Conservation (phyloP, 805 yeast species). For the Ogataea sp. region DNA sequence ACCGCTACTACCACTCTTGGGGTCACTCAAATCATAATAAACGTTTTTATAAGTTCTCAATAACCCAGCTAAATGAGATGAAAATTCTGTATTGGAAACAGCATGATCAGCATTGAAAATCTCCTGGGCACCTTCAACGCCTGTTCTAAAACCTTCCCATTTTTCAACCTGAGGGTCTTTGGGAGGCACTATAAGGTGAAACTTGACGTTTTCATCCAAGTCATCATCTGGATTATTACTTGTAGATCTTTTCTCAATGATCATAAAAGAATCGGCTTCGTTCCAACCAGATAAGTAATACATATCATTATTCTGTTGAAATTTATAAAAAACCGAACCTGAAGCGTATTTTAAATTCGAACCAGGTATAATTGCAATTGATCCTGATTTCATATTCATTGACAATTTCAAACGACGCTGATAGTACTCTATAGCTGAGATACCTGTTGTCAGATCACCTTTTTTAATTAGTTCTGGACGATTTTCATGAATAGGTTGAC, state of each 20-base stretch:
- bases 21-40: slow-evolving; percentile 39
- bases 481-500: slow-evolving; percentile 85
- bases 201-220: slow-evolving; percentile 40
- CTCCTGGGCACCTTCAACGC: slow-evolving; percentile 72
- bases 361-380: slow-evolving; percentile 72
- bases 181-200: slow-evolving; percentile 82
- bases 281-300: slow-evolving; percentile 88
- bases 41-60: slow-evolving; percentile 41
- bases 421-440: slow-evolving; percentile 75
- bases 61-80: slow-evolving; percentile 36
- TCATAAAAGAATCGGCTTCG: slow-evolving; percentile 73
- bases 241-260: slow-evolving; percentile 65
- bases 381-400: slow-evolving; percentile 45
- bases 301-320: slow-evolving; percentile 87
- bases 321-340: slow-evolving; percentile 85
- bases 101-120: slow-evolving; percentile 84
- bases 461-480: slow-evolving; percentile 65
- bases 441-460: slow-evolving; percentile 86
- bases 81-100: slow-evolving; percentile 38
- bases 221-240: slow-evolving; percentile 33
- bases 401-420: slow-evolving; percentile 59
- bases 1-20: not conserved
- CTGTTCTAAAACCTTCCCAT: slow-evolving; percentile 95
- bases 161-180: slow-evolving; percentile 69
- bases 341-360: slow-evolving; percentile 69